These are phyloP conservation scores for Tylopilus cervinicoccineus DNA, from an alignment of 768 basidiomycete species.

Conservation along the genomic window DNA sequence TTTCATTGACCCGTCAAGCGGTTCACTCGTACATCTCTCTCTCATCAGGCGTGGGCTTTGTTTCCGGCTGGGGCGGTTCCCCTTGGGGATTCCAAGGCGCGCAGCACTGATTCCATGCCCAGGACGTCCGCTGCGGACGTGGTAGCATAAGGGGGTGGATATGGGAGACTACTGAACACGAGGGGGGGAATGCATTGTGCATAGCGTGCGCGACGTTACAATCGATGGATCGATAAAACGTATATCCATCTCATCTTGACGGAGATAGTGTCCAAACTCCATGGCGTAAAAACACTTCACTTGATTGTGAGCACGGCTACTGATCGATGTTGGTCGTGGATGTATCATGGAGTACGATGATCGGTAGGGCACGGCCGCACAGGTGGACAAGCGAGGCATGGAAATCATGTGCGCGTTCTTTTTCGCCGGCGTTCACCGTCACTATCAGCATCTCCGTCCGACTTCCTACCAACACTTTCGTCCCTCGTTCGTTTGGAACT, in stretches of 20 bases:
- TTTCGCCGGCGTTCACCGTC: constrained; percentile 9
- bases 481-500: constrained; percentile 16
- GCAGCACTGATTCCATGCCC: constrained; percentile 74
- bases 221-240: constrained; percentile 4
- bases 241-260: background rate
- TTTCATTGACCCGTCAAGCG: background rate
- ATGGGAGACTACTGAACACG: constrained; percentile 75
- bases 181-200: constrained; percentile 41
- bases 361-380: background rate
- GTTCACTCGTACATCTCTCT: constrained; percentile 39
- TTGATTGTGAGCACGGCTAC: background rate
- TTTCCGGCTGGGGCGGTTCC: constrained; percentile 60
- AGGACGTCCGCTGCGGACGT: constrained; percentile 69
- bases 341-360: background rate
- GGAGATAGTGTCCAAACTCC: background rate
- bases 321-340: background rate
- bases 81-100: constrained; percentile 59
- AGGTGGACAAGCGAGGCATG: background rate
- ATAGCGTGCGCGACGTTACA: background rate
- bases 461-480: background rate
- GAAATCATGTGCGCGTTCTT: constrained; percentile 11
- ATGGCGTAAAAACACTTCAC: background rate
- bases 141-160: constrained; percentile 66
- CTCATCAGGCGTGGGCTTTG: constrained; percentile 62
- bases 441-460: background rate